These are phyloP conservation scores for Murraya koenigii DNA, from an alignment of 345 rosid genomes.

Conservation along the genomic window DNA sequence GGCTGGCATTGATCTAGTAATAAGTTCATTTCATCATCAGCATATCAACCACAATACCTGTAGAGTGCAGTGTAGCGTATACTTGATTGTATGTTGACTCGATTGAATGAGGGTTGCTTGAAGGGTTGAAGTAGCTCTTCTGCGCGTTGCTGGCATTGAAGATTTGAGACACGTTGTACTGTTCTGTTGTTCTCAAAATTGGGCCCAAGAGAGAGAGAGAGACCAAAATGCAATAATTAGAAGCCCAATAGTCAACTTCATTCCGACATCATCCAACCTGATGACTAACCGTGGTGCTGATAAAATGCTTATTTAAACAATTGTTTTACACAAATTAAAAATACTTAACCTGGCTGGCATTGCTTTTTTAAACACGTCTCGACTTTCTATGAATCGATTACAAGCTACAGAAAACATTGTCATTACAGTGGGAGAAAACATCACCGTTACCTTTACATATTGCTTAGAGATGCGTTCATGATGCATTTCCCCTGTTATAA, in stretches of 20 bases:
- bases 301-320: no score
- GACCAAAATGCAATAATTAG: background rate
- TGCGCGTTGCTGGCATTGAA: no score
- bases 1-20: background rate
- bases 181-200: background rate
- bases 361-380: background rate
- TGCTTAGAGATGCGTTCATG: slow-evolving; percentile 1
- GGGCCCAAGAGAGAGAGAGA: background rate
- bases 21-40: background rate
- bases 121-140: no score
- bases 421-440: background rate
- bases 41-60: no score
- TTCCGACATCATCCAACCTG: no score
- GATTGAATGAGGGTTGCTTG: no score
- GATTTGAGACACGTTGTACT: background rate
- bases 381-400: background rate
- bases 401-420: background rate
- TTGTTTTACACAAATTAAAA: no score
- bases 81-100: no score
- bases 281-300: no score
- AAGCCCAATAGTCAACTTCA: background rate
- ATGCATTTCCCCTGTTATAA: slow-evolving; percentile 13
- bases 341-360: background rate
- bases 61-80: no score
- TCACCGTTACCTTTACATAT: background rate